These are phyloP conservation scores for Alternaria gansuensis DNA, from an alignment of 2,329 filamentous ascomycete species.

Conservation along the genomic window DNA sequence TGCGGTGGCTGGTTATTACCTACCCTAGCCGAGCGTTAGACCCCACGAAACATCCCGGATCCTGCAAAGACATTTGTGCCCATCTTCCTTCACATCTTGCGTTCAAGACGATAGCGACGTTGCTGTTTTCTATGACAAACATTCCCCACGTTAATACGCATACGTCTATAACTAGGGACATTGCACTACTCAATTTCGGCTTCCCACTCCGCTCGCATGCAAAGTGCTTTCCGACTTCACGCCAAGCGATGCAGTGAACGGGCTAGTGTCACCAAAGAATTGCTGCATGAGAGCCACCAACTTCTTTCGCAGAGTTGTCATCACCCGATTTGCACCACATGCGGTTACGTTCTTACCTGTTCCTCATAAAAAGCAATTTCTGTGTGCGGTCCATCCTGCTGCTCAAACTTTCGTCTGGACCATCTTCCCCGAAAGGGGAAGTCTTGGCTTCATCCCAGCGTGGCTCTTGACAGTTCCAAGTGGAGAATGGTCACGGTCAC, in stretches of 20 bases:
- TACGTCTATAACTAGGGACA: slow-evolving; percentile 9
- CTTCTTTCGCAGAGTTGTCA: slow-evolving; percentile 30
- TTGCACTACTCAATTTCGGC: slow-evolving; percentile 21
- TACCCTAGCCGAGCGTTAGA: slow-evolving; percentile 5
- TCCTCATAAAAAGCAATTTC: slow-evolving; percentile 21
- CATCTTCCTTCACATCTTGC: slow-evolving; percentile 1
- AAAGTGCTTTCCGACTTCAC: slow-evolving; percentile 39
- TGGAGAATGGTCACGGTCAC: slow-evolving; percentile 27
- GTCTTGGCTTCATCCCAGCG: slow-evolving; percentile 21
- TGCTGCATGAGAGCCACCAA: slow-evolving; percentile 32
- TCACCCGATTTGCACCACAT: slow-evolving; percentile 32
- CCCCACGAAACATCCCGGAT: slow-evolving; percentile 24
- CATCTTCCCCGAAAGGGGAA: slow-evolving; percentile 27
- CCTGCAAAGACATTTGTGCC: slow-evolving; percentile 11
- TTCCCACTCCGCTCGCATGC: slow-evolving; percentile 22
- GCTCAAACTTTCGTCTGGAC: slow-evolving; percentile 16
- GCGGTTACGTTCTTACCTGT: slow-evolving; percentile 32
- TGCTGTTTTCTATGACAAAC: background rate
- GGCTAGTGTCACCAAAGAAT: slow-evolving; percentile 26
- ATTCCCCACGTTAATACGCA: slow-evolving; percentile 10
- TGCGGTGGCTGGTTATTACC: slow-evolving; percentile 21
- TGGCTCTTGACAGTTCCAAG: slow-evolving; percentile 19
- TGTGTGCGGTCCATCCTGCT: slow-evolving; percentile 27
- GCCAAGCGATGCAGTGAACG: slow-evolving; percentile 44
- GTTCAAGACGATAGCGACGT: slow-evolving; percentile 1